phyloP scores from a whole-genome alignment of 2,329 filamentous ascomycete genomes.

The Pseudopithomyces chartarum region DNA sequence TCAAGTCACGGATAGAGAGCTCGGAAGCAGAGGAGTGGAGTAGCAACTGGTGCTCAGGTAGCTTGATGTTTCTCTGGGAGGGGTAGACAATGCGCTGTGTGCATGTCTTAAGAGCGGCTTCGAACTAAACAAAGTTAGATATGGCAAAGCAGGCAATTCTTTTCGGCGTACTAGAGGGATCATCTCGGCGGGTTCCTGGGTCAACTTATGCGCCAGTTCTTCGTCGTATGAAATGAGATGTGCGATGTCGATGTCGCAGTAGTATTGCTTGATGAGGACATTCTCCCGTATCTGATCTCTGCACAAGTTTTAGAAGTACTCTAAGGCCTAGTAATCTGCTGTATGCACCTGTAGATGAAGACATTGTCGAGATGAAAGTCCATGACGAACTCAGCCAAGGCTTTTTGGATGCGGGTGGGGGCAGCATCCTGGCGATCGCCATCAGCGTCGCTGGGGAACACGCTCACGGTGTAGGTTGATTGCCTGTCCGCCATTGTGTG shows the following conservation, averaged over 20 bases:
- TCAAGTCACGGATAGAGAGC: constrained; percentile 91
- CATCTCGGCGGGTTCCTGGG: constrained; percentile 87
- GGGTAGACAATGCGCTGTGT: constrained; percentile 94
- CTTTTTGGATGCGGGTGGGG: constrained; percentile 65
- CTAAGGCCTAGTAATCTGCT: too few relatives aligned
- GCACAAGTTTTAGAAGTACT: constrained; percentile 36
- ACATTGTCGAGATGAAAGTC: constrained; percentile 92
- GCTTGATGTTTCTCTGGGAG: constrained; percentile 65
- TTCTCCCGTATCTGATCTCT: constrained; percentile 97
- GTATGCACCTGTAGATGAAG: constrained; percentile 79
- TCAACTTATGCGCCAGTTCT: constrained; percentile 87
- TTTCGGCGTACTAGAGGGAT: constrained; percentile 77
- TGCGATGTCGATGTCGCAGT: constrained; percentile 93
- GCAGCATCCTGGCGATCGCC: constrained; percentile 39
- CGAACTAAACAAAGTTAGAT: constrained; percentile 67
- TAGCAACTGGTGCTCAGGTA: constrained; percentile 92
- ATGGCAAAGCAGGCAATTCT: not conserved
- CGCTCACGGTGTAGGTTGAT: constrained; percentile 82
- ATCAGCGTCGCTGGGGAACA: constrained; percentile 62
- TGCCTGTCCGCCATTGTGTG: constrained; percentile 66
- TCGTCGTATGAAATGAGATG: constrained; percentile 96
- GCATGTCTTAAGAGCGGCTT: constrained; percentile 85
- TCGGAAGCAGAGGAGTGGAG: constrained; percentile 90
- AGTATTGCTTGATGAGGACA: constrained; percentile 90
- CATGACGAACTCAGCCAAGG: constrained; percentile 88